These are phyloP conservation scores for Parastagonospora nodorum DNA, from an alignment of 2,329 filamentous ascomycete genomes.

Conservation along the genomic window DNA sequence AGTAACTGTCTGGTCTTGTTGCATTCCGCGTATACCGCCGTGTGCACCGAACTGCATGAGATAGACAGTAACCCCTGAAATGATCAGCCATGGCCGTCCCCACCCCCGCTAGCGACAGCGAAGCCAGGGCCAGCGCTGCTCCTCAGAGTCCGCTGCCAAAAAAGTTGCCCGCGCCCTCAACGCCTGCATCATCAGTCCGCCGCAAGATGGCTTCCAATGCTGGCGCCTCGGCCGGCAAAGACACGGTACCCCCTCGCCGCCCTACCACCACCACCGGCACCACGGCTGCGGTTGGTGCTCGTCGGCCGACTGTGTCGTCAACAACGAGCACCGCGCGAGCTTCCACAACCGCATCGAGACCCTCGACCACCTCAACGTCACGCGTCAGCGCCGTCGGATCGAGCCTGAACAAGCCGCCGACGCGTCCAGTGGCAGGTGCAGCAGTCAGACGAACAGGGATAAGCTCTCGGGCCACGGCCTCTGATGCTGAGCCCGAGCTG, in stretches of 20 bases:
- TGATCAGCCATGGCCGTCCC: slow-evolving; percentile 6
- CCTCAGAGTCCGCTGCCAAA: slow-evolving; percentile 14
- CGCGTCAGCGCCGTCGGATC: slow-evolving; percentile 33
- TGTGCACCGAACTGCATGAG: too few relatives aligned
- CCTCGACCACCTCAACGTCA: slow-evolving; percentile 27
- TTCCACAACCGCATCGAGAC: slow-evolving; percentile 33
- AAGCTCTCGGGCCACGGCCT: slow-evolving; percentile 26
- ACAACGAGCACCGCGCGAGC: slow-evolving; percentile 24
- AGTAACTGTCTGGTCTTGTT: too few relatives aligned
- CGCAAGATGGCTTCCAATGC: slow-evolving; percentile 43
- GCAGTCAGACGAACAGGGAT: slow-evolving; percentile 27
- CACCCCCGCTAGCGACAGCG: slow-evolving; percentile 16
- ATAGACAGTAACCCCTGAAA: background rate
- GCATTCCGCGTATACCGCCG: too few relatives aligned
- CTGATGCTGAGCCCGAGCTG: slow-evolving; percentile 41
- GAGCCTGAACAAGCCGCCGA: slow-evolving; percentile 44
- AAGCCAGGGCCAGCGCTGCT: slow-evolving; percentile 6
- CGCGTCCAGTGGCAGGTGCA: slow-evolving; percentile 37
- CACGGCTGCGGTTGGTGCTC: slow-evolving; percentile 24
- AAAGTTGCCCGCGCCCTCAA: slow-evolving; percentile 28
- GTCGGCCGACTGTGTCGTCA: slow-evolving; percentile 29
- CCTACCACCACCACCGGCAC: slow-evolving; percentile 21
- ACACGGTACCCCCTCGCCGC: slow-evolving; percentile 34
- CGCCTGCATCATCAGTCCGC: slow-evolving; percentile 35
- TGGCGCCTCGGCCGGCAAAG: slow-evolving; percentile 29